Base-by-base conservation (phyloP, 2,329 filamentous ascomycete genomes). In the Colletotrichum salicis region DNA sequence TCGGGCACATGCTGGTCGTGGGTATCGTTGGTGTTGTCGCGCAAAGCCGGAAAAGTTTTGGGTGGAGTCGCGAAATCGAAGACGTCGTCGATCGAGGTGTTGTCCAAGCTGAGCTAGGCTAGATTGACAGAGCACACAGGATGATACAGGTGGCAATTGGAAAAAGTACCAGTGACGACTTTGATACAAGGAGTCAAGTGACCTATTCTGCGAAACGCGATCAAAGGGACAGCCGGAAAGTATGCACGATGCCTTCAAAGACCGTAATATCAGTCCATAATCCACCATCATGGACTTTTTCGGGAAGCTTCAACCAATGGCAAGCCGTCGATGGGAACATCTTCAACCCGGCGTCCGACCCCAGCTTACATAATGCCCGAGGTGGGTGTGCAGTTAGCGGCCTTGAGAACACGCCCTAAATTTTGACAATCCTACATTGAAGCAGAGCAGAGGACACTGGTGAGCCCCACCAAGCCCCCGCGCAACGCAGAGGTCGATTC, bases 381-480 rank as follows among this genome's bases (percentile, higher is more conserved):
- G 13, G n/a, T 2, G 29, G 66, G 66, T 11, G 60, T 59, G 37
- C 13, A 11, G 22, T 22, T 56, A 66, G 31, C 7, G 5, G 19
- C 6, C 13, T 5, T 27, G 12, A 41, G 15, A 45, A 58, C 68
- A 29, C 67, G 19, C 67, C 57, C 35, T 45, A 48, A 66, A 56
- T 70, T 67, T 70, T 70, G 31, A 67, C 63, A 57, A 67, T 45
- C 48, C 29, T 55, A 54, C 55, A 59, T 48, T 56, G 37, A 19
- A 37, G 29, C 51, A 29, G 27, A 29, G 27, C 22, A 71, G 37
- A 68, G 64, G 65, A 59, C 65, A 57, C 69, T 55, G 59, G 54
- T 27, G 37, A 64, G 70, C 70, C 70, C 70, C 70, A 70, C 59
- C 37, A 56, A 24, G 41, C 55, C 70, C 70, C 59, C 70, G 65